These are phyloP conservation scores for Fusarium verticillioides DNA, from an alignment of 2,329 filamentous ascomycete genomes.

Conservation along the genomic window DNA sequence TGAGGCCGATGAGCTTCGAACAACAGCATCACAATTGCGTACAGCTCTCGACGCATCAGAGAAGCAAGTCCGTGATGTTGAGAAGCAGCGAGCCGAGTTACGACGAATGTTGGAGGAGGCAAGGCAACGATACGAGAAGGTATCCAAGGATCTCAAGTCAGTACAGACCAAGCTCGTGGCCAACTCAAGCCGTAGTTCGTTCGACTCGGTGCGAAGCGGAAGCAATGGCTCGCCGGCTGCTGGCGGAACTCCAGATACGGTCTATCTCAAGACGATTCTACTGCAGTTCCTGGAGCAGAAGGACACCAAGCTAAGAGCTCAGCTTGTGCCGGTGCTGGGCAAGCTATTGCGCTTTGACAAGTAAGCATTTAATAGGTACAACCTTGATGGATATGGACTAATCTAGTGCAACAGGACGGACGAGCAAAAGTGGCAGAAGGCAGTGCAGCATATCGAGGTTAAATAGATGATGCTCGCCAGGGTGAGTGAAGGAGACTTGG, in stretches of 20 bases:
- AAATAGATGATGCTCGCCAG: slow-evolving; percentile 36
- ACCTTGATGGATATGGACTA: neutral
- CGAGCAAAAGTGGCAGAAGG: slow-evolving; percentile 87
- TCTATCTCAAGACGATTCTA: slow-evolving; percentile 83
- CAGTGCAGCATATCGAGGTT: slow-evolving; percentile 67
- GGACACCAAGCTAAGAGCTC: slow-evolving; percentile 78
- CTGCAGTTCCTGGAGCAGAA: slow-evolving; percentile 85
- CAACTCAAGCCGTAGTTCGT: slow-evolving; percentile 57
- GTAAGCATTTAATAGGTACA: slow-evolving; percentile 59
- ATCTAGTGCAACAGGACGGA: slow-evolving; percentile 61
- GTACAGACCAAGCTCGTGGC: slow-evolving; percentile 61
- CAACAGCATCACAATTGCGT: slow-evolving; percentile 80
- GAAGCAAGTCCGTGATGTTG: slow-evolving; percentile 81
- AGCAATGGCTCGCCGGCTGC: slow-evolving; percentile 44
- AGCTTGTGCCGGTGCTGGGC: slow-evolving; percentile 81
- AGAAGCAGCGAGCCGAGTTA: slow-evolving; percentile 83
- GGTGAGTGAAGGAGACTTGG: neutral
- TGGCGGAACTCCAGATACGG: slow-evolving; percentile 57
- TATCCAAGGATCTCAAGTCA: slow-evolving; percentile 73
- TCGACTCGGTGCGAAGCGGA: slow-evolving; percentile 53
- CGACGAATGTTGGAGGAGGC: slow-evolving; percentile 82
- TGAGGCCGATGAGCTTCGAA: slow-evolving; percentile 79
- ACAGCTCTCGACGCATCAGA: slow-evolving; percentile 89
- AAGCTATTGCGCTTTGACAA: slow-evolving; percentile 82
- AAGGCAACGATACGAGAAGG: slow-evolving; percentile 79